phyloP scores from a whole-genome alignment of 331 rosid species.

The Acacia concinna region DNA sequence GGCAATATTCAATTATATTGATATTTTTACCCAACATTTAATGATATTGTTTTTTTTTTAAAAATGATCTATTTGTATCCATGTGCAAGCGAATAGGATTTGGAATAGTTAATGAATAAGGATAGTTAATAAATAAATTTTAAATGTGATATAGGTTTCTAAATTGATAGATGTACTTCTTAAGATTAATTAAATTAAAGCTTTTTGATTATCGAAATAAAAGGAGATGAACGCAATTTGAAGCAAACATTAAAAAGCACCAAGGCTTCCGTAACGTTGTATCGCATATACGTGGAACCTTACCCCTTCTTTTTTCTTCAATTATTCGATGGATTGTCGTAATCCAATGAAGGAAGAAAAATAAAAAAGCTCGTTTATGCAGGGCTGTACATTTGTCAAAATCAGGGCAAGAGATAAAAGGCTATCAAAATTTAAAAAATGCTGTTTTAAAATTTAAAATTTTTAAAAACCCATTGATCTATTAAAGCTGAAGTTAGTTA shows the following conservation, averaged over 20 bases:
- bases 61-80: not conserved
- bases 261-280: not conserved
- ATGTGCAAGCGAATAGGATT: not conserved
- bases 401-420: not conserved
- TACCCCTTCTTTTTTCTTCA: not conserved
- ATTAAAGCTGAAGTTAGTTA: not conserved
- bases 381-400: not conserved
- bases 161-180: not conserved
- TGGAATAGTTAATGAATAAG: not conserved
- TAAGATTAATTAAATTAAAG: not conserved
- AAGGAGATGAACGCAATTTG: not conserved
- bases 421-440: not conserved
- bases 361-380: too few species aligned
- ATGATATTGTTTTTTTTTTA: not conserved
- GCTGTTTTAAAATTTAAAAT: too few species aligned
- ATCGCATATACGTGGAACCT: not conserved
- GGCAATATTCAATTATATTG: not conserved
- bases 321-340: not conserved
- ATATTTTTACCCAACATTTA: not conserved
- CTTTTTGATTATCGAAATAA: not conserved
- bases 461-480: too few species aligned
- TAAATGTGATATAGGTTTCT: not conserved
- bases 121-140: not conserved
- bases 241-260: not conserved
- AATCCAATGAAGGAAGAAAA: too few species aligned